phyloP scores from a whole-genome alignment of 2,329 filamentous ascomycete genomes.

The Cladosporium sp. region DNA sequence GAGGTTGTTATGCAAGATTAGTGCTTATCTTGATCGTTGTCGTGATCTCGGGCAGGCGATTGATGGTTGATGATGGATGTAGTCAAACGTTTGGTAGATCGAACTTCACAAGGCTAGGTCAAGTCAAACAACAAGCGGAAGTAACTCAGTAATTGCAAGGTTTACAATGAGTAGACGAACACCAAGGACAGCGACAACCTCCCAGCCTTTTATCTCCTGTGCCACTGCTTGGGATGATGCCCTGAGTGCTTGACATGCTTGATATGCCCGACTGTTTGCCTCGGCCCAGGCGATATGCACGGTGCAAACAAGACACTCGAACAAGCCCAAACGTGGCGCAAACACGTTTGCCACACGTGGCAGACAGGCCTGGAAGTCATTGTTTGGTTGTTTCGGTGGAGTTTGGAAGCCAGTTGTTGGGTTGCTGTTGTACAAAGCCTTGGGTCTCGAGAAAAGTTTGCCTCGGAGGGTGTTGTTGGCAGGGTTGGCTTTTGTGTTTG shows the following conservation, averaged over 20 bases:
- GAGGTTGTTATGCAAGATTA: neutral
- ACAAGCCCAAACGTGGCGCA: slow-evolving; percentile 15
- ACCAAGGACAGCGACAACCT: neutral
- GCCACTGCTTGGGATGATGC: neutral
- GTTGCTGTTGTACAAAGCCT: slow-evolving; percentile 12
- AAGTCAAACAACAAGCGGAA: slow-evolving; percentile 13
- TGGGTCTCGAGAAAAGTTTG: neutral
- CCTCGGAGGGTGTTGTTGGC: neutral
- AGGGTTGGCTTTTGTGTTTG: neutral
- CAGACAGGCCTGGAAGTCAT: neutral
- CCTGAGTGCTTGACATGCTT: slow-evolving; percentile 1
- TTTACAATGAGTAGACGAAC: neutral
- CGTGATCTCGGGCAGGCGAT: neutral
- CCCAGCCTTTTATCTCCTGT: slow-evolving; percentile 15
- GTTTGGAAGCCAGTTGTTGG: neutral
- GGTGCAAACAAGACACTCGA: slow-evolving; percentile 17
- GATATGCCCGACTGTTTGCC: slow-evolving; percentile 19
- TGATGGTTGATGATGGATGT: neutral
- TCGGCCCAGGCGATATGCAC: slow-evolving; percentile 16
- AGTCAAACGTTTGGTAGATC: neutral
- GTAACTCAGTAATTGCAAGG: neutral
- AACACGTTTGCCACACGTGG: slow-evolving; percentile 16
- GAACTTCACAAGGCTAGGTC: neutral
- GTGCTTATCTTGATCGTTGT: neutral
- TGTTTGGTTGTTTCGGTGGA: slow-evolving; percentile 16